These are phyloP conservation scores for Dichomitus squalens DNA, from an alignment of 1,284 basidiomycete species.

Conservation along the genomic window DNA sequence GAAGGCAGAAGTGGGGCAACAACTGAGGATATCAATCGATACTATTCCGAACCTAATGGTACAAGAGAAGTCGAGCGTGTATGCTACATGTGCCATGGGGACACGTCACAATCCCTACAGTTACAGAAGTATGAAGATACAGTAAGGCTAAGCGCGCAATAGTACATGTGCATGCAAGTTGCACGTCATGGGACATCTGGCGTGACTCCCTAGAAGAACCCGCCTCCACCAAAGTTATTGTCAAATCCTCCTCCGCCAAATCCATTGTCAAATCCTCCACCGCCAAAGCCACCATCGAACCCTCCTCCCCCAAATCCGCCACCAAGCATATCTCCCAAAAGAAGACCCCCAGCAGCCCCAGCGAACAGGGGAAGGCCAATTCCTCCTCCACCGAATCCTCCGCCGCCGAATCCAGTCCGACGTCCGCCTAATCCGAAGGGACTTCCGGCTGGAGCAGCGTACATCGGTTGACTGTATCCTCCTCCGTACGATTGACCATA, in stretches of 20 bases:
- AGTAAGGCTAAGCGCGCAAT: neutral
- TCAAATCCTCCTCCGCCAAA: conserved; percentile 3
- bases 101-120: too few species aligned
- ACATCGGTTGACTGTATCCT: conserved; percentile 23
- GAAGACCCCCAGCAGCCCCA: neutral
- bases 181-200: too few species aligned
- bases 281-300: conserved; percentile 12
- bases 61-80: neutral
- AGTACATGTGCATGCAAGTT: too few species aligned
- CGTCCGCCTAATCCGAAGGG: conserved; percentile 22
- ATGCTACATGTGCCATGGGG: neutral
- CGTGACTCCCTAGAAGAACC: neutral
- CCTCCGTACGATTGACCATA: neutral
- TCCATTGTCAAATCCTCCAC: conserved; percentile 19
- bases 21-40: too few species aligned
- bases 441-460: conserved; percentile 28
- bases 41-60: too few species aligned
- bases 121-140: neutral
- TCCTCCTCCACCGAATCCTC: conserved; percentile 10
- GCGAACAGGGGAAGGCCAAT: conserved; percentile 19
- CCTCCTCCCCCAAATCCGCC: conserved; percentile 23
- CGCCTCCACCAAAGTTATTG: conserved; percentile 17
- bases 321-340: conserved; percentile 8
- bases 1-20: too few species aligned
- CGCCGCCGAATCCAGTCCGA: conserved; percentile 8